phyloP scores from a whole-genome alignment of 805 yeast genomes.

The Candida verbasci region DNA sequence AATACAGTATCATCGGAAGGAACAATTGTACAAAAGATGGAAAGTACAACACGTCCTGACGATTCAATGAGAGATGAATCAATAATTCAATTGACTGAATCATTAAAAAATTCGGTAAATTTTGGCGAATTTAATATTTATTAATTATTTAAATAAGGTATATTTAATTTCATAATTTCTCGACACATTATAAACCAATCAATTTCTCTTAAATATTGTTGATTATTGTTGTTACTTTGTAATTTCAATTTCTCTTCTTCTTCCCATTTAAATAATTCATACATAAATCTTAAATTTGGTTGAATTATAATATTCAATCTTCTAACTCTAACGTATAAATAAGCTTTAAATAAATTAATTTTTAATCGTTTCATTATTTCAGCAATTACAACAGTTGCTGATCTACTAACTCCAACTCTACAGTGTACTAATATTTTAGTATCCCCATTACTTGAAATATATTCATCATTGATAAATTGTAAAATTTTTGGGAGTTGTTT shows the following conservation, averaged over 20 bases:
- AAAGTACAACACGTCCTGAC: neutral
- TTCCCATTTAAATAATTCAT: constrained; percentile 66
- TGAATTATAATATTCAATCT: constrained; percentile 90
- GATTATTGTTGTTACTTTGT: neutral
- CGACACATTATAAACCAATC: constrained; percentile 89
- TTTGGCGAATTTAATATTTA: constrained; percentile 6
- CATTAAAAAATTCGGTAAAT: constrained; percentile 22
- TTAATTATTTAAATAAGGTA: constrained; percentile 47
- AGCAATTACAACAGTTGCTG: constrained; percentile 94
- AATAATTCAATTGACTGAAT: constrained; percentile 27
- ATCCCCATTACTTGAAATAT: constrained; percentile 18
- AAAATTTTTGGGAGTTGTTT: constrained; percentile 60
- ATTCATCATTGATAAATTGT: constrained; percentile 50
- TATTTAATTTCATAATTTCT: constrained; percentile 74
- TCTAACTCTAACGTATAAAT: constrained; percentile 82
- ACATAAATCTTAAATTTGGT: constrained; percentile 88
- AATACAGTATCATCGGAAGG: constrained; percentile 12
- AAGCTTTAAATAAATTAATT: constrained; percentile 71
- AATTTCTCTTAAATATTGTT: constrained; percentile 47
- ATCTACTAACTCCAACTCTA: constrained; percentile 91
- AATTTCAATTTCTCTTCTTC: constrained; percentile 20
- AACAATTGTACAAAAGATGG: constrained; percentile 15
- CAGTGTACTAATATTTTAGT: constrained; percentile 70
- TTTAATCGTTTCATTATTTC: constrained; percentile 80
- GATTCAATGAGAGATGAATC: constrained; percentile 21